Evolutionary conservation across 2,329 filamentous ascomycete genomes (phyloP), one percentile per base, ranked within the genome.

Genomic region (Penicillium sp.): DNA sequence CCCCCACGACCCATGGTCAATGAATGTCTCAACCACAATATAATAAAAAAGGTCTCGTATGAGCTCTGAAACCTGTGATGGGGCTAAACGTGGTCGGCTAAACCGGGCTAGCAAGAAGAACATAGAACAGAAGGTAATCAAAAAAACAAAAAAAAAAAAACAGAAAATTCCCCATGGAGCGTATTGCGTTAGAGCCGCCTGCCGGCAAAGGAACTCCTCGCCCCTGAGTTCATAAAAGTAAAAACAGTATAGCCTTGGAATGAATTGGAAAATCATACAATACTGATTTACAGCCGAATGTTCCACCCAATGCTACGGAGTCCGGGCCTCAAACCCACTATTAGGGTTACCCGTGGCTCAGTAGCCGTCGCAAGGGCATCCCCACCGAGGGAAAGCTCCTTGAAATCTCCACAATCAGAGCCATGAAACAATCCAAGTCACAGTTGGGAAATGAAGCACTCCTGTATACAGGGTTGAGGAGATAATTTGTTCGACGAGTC

Each of bases 351-450:
- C 60, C 57, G 55, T 64, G 56, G 57, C 51, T 59, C 57, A 45
- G 56, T 49, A 58, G 49, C 51, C 52, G 35, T 53, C 19, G 41
- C 49, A 45, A n/a, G 50, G 26, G 35, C 35, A 27, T 35, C 48
- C 48, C 52, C 54, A 58, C 57, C 60, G 41, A 33, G 43, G 27
- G 19, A 52, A 55, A 56, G 54, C 59, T 59, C 59, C 64, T 58
- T 59, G 52, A 56, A 67, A 66, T 67, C 64, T 65, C 64, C 64
- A 66, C 64, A 60, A 55, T 31, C n/a, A 35, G 35, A 52, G 8
- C 50, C 47, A 55, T 67, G 65, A 67, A 67, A 66, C 64, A 62
- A 21, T 52, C 47, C 49, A 27, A 46, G 65, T 67, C 60, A 31
- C 64, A 64, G 57, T 53, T 56, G 57, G 52, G 57, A 62, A 63